phyloP scores from a whole-genome alignment of 345 rosid genomes.

The Populus ilicifolia region DNA sequence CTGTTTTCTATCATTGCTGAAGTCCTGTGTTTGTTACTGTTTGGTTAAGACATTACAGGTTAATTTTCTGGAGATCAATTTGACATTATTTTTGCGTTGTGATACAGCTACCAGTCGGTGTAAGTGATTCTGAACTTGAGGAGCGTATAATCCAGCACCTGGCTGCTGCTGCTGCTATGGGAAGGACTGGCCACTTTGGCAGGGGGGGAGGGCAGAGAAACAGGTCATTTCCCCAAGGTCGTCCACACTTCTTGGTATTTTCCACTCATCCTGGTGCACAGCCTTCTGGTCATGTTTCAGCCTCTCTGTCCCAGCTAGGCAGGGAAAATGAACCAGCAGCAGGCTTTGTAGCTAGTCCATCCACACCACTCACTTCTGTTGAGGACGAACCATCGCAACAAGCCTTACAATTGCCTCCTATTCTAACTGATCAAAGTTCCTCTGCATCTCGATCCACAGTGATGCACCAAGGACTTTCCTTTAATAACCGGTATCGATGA shows the following conservation, averaged over 20 bases:
- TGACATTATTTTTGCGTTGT: background rate
- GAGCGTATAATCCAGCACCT: conserved; percentile 38
- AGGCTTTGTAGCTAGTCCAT: conserved; percentile 12
- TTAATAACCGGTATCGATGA: conserved; percentile 37
- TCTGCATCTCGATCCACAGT: conserved; percentile 34
- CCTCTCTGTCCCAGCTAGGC: conserved; percentile 28
- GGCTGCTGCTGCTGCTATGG: conserved; percentile 47
- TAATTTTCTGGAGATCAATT: background rate
- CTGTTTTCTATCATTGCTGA: background rate
- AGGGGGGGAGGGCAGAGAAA: conserved; percentile 29
- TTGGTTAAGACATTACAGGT: background rate
- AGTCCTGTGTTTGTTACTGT: background rate
- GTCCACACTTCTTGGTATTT: conserved; percentile 29
- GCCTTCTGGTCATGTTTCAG: conserved; percentile 29
- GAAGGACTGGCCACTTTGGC: conserved; percentile 25
- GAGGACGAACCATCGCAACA: conserved; percentile 33
- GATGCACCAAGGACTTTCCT: conserved; percentile 34
- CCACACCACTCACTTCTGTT: conserved; percentile 11
- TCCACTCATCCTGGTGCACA: conserved; percentile 28
- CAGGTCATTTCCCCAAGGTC: conserved; percentile 23
- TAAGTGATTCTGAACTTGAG: conserved; percentile 28
- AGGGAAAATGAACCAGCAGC: conserved; percentile 36
- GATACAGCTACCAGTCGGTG: conserved; percentile 27
- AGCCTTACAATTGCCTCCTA: conserved; percentile 17
- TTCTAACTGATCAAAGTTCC: conserved; percentile 28